A percentile compares a stretch with the other conserved stretches of the same genome.
Conservation (phyloP, 306 rosid species). For the Benincasa hispida region DNA sequence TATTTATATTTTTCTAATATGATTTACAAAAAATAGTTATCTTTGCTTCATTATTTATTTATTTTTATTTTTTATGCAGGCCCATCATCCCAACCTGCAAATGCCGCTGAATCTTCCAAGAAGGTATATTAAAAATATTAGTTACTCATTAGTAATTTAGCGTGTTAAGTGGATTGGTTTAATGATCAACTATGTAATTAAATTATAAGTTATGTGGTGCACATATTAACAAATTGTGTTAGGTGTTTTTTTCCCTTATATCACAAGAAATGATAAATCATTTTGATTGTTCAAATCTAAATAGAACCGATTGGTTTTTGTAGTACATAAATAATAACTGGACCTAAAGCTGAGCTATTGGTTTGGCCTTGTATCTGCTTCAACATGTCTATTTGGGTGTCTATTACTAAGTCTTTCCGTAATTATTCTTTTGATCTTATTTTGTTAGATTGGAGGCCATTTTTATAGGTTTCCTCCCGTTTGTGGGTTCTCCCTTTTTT, state of each 20-base stretch:
- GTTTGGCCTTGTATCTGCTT: neutral
- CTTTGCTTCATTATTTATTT: slow-evolving; percentile 6
- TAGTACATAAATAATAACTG: neutral
- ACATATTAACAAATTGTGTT: neutral
- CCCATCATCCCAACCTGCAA: slow-evolving; percentile 32
- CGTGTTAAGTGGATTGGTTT: neutral
- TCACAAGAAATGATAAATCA: neutral
- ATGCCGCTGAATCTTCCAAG: slow-evolving; percentile 39
- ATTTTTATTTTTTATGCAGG: slow-evolving; percentile 40
- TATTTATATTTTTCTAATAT: neutral
- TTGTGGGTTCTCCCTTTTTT: too few species aligned
- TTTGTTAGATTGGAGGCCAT: too few species aligned
- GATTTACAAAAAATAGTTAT: neutral
- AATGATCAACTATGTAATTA: neutral
- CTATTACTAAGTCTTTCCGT: too few species aligned
- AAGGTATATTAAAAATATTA: slow-evolving; percentile 30
- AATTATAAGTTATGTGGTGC: neutral
- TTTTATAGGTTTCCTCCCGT: too few species aligned
- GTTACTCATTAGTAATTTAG: neutral
- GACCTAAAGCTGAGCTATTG: neutral
- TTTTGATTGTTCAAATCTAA: neutral
- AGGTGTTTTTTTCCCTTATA: neutral
- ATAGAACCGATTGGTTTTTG: neutral
- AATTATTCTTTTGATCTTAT: too few species aligned
- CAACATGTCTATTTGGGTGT: too few species aligned